These are phyloP conservation scores for Hyaloperonospora arabidopsidis DNA, from an alignment of 352 stramenopile species.

Conservation along the genomic window DNA sequence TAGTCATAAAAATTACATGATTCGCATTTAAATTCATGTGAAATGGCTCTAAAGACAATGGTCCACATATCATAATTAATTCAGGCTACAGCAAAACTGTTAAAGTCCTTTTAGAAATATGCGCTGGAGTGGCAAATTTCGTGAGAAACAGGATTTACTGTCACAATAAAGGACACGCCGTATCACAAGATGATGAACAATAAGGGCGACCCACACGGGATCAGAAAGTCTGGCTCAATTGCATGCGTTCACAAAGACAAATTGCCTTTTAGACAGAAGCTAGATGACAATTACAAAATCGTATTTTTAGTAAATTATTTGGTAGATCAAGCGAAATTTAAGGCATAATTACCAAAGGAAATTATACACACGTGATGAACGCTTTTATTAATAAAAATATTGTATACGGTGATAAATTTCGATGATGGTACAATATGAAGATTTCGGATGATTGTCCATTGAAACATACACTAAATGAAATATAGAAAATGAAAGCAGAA, in stretches of 20 bases:
- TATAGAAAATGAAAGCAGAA: too few relatives aligned
- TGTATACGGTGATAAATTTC: neutral
- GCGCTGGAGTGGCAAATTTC: neutral
- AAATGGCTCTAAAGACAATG: too few relatives aligned
- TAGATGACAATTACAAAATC: neutral
- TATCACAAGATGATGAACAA: neutral
- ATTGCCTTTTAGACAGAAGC: neutral
- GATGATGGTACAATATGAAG: neutral
- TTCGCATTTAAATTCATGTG: too few relatives aligned
- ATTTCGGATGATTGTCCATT: neutral
- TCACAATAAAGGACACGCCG: neutral
- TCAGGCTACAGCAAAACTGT: too few relatives aligned
- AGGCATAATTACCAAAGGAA: neutral
- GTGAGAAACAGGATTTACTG: neutral
- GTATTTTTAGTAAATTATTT: neutral
- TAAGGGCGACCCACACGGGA: neutral
- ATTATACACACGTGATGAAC: neutral
- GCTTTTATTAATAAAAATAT: neutral
- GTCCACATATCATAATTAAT: too few relatives aligned
- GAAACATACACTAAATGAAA: too few relatives aligned
- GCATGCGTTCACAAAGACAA: neutral
- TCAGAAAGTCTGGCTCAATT: neutral
- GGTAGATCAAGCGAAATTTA: neutral
- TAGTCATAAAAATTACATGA: too few relatives aligned
- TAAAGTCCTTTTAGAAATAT: neutral